Conservation (phyloP, 225 moss, liverwort and hornwort genomes). For the Bryum argenteum region DNA sequence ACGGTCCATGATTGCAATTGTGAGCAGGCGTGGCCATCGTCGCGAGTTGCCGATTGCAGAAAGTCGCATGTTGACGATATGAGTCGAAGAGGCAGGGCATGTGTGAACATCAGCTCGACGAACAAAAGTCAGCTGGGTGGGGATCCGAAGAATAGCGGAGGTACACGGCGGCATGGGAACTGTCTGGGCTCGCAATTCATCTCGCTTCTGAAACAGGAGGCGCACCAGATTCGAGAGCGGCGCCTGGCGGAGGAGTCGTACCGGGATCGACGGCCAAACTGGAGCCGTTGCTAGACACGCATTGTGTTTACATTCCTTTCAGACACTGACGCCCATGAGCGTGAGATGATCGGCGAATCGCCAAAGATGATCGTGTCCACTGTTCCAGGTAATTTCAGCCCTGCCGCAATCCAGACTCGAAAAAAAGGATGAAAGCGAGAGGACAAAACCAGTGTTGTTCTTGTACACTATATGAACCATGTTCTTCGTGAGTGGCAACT, state of each 20-base stretch:
- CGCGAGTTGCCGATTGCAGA: slow-evolving; percentile 11
- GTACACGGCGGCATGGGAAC: slow-evolving; percentile 22
- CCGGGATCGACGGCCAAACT: slow-evolving; percentile 29
- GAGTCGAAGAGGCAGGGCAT: slow-evolving; percentile 21
- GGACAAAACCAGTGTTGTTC: no score
- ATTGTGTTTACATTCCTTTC: no score
- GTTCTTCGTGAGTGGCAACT: no score
- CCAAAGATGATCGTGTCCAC: no score
- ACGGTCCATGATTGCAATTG: not conserved
- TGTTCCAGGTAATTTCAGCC: no score
- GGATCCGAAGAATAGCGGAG: not conserved
- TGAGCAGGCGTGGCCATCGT: slow-evolving; percentile 18
- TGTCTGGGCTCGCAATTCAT: slow-evolving; percentile 59
- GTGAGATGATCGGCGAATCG: no score
- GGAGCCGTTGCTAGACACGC: slow-evolving; percentile 28
- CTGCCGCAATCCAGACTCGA: no score
- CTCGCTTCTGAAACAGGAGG: slow-evolving; percentile 60
- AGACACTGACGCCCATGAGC: no score
- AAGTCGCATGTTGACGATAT: slow-evolving; percentile 29
- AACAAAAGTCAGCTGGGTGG: slow-evolving; percentile 12
- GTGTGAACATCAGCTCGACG: slow-evolving; percentile 27
- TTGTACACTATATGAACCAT: no score
- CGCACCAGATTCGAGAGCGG: slow-evolving; percentile 59
- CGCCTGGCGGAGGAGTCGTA: slow-evolving; percentile 46
- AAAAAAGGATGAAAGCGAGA: no score